Conservation (phyloP, 1,139 yeast species). For the Kluyveromyces marxianus region DNA sequence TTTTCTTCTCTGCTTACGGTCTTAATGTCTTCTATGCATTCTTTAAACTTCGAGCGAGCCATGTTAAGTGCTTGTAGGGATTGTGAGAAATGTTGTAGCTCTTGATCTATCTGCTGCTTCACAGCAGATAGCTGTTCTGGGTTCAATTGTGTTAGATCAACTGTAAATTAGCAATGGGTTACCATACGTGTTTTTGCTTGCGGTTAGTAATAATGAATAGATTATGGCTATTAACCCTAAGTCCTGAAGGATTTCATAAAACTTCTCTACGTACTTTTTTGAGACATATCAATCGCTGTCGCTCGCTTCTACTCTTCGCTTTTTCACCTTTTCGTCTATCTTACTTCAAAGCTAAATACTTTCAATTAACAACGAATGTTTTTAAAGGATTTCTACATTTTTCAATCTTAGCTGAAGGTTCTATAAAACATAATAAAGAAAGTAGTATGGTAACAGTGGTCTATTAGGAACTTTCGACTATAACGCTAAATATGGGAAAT, state of each 20-base stretch:
- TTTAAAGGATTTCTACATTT: too few species aligned
- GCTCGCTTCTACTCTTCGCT: too few species aligned
- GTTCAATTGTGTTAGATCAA: conserved; percentile 60
- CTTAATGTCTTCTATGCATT: conserved; percentile 68
- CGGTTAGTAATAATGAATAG: neutral
- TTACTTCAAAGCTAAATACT: too few species aligned
- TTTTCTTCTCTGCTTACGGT: conserved; percentile 42
- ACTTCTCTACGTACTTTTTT: neutral
- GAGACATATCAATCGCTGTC: neutral
- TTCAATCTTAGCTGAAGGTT: too few species aligned
- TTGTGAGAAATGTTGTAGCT: conserved; percentile 74
- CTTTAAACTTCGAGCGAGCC: conserved; percentile 77
- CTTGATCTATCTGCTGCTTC: conserved; percentile 78
- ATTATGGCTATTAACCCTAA: neutral
- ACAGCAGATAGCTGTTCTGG: conserved; percentile 82
- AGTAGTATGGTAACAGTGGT: too few species aligned
- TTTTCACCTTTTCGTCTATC: too few species aligned
- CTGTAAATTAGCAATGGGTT: conserved; percentile 12
- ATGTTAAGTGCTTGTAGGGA: conserved; percentile 78
- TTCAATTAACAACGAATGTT: too few species aligned
- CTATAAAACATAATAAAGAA: too few species aligned
- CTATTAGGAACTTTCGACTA: too few species aligned
- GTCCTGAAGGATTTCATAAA: neutral
- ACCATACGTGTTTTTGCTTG: too few species aligned
- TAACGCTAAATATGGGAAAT: conserved; percentile 6